Evolutionary conservation across 345 rosid species (phyloP), one percentile per base, ranked within the genome.

Genomic region (Excoecaria cochinchinensis): DNA sequence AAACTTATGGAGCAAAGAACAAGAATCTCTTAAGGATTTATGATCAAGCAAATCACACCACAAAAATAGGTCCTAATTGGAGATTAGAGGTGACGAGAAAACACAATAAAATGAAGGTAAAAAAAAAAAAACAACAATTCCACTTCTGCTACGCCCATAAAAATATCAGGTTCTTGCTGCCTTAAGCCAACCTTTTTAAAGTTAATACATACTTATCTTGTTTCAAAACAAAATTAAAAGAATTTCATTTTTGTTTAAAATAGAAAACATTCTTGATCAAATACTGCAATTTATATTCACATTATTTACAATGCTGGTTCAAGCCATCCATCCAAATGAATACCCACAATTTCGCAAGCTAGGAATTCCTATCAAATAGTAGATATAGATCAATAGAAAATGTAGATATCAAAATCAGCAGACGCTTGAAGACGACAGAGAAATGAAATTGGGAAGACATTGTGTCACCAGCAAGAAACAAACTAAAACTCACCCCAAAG

Each of bases 401-500:
- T 68, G 57, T 5, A 31, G 42, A 24, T 31, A 50, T 22, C 40
- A 48, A 46, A 21, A 47, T 67, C 19, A 69, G 42, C 42, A 47
- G 4, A 67, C 4, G 52, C 42, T 11, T 48, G 15, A 12, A 68
- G 15, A 48, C 9, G 75, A 76, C 21, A 19, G 25, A 3, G 65
- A 11, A 14, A 7, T n/a, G 4, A 64, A 53, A 25, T 21, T 9
- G 11, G 6, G 13, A 44, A 13, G 12, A 6, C n/a, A 64, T 36
- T 38, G 52, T 17, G 22, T 52, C 3, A 56, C 46, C 15, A 17
- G 7, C 36, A 76, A 19, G 5, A 50, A 8, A 76, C n/a, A 17
- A 77, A 58, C 59, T 22, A 38, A 62, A 65, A 74, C 94, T 85
- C 83, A 90, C 98, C 88, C 84, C 87, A 67, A 88, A 77, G 60